phyloP scores from a whole-genome alignment of 148 eudicot genomes.

The Dysphania ambrosioides region DNA sequence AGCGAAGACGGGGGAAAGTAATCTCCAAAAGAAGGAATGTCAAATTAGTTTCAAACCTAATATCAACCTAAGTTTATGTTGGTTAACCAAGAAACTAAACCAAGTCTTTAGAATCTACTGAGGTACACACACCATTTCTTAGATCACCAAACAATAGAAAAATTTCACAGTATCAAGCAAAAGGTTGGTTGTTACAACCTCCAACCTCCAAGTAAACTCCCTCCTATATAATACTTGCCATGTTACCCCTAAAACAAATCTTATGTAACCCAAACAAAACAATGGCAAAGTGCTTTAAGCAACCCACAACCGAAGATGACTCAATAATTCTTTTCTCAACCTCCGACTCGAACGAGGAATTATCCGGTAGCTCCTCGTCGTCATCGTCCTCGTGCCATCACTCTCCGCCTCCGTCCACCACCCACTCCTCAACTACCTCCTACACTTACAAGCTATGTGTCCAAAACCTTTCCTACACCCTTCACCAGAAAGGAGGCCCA shows the following conservation, averaged over 20 bases:
- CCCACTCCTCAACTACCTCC: constrained; percentile 24
- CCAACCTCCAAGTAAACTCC: constrained; percentile 13
- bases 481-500: constrained; percentile 32
- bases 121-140: background rate
- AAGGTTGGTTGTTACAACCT: constrained; percentile 31
- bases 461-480: constrained; percentile 68
- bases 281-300: constrained; percentile 63
- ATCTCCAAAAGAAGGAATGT: background rate
- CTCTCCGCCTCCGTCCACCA: constrained; percentile 35
- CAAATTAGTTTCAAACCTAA: constrained; percentile 21
- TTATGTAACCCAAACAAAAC: background rate
- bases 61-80: constrained; percentile 21
- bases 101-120: background rate
- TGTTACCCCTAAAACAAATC: background rate
- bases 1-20: background rate
- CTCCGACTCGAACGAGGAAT: constrained; percentile 46
- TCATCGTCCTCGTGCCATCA: constrained; percentile 39
- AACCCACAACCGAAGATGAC: constrained; percentile 45
- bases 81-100: constrained; percentile 12
- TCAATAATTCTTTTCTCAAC: constrained; percentile 65
- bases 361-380: constrained; percentile 63
- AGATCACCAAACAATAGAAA: constrained; percentile 50
- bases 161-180: constrained; percentile 9
- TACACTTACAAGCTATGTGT: constrained; percentile 43
- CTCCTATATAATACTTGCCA: constrained; percentile 18